These are phyloP conservation scores for Ganoderma lingzhi DNA, from an alignment of 1,284 basidiomycete genomes.

Conservation along the genomic window DNA sequence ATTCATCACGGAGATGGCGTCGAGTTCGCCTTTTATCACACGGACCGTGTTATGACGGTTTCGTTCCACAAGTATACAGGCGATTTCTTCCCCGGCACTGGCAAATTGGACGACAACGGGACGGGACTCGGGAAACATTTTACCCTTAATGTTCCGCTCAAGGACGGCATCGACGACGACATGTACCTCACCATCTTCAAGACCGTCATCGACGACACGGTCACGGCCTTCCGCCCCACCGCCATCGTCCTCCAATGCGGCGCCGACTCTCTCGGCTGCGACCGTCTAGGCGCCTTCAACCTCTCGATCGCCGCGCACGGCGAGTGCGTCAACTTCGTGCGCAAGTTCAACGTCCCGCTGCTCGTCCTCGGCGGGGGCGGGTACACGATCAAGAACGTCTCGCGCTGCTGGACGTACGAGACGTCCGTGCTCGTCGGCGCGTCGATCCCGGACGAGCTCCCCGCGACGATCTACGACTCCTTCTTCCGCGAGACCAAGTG, in stretches of 20 bases:
- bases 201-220: slow-evolving; percentile 93
- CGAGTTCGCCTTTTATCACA: slow-evolving; percentile 97
- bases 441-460: slow-evolving; percentile 86
- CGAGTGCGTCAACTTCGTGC: slow-evolving; percentile 97
- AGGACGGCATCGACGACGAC: slow-evolving; percentile 97
- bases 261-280: slow-evolving; percentile 95
- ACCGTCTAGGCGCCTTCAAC: slow-evolving; percentile 97
- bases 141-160: slow-evolving; percentile 93
- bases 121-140: slow-evolving; percentile 92
- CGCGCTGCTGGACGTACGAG: slow-evolving; percentile 99
- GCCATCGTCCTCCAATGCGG: slow-evolving; percentile 98
- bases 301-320: slow-evolving; percentile 99
- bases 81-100: slow-evolving; percentile 98
- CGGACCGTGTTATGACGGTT: slow-evolving; percentile 97
- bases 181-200: slow-evolving; percentile 97
- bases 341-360: slow-evolving; percentile 90
- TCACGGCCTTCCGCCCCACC: slow-evolving; percentile 89
- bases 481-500: slow-evolving; percentile 94
- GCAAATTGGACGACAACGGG: slow-evolving; percentile 93
- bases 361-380: slow-evolving; percentile 95
- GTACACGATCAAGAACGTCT: slow-evolving; percentile 96
- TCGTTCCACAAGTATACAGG: slow-evolving; percentile 99
- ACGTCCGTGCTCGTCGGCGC: slow-evolving; percentile 93
- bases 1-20: slow-evolving; percentile 98
- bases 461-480: slow-evolving; percentile 89